Conservation (phyloP, 2,329 filamentous ascomycete genomes). For the Nigrograna mackinnonii region DNA sequence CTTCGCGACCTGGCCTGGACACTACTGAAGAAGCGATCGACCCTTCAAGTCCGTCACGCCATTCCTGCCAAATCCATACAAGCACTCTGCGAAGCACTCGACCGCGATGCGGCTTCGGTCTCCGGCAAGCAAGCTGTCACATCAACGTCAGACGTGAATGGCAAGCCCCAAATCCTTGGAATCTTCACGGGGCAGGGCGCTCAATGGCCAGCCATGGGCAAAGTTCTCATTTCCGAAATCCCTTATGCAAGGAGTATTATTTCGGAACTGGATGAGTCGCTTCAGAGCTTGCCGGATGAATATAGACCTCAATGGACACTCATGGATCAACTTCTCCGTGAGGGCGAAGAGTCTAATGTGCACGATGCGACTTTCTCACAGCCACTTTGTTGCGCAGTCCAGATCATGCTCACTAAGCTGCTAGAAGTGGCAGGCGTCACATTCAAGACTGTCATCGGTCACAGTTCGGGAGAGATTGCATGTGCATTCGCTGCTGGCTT, state of each 20-base stretch:
- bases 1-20: too few species aligned
- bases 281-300: constrained; percentile 4
- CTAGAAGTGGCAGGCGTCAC: constrained; percentile 12
- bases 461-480: constrained; percentile 27
- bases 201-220: constrained; percentile 27
- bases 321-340: constrained; percentile 19
- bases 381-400: constrained; percentile 16
- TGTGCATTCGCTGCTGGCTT: constrained; percentile 22
- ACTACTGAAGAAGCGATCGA: constrained; percentile 25
- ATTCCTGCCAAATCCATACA: too few species aligned
- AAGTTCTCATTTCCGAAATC: constrained; percentile 13
- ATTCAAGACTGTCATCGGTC: constrained; percentile 15
- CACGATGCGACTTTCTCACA: constrained; percentile 12
- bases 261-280: constrained; percentile 1
- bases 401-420: constrained; percentile 17
- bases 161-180: constrained; percentile 26
- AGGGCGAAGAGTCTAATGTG: constrained; percentile 8
- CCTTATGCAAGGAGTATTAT: constrained; percentile 11
- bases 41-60: too few species aligned
- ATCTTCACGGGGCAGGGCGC: constrained; percentile 39
- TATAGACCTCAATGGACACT: constrained; percentile 13
- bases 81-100: too few species aligned
- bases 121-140: too few species aligned
- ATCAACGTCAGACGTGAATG: too few species aligned
- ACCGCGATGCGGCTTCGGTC: too few species aligned